These are phyloP conservation scores for Ustilago sp. DNA, from an alignment of 1,284 basidiomycete species.

Conservation along the genomic window DNA sequence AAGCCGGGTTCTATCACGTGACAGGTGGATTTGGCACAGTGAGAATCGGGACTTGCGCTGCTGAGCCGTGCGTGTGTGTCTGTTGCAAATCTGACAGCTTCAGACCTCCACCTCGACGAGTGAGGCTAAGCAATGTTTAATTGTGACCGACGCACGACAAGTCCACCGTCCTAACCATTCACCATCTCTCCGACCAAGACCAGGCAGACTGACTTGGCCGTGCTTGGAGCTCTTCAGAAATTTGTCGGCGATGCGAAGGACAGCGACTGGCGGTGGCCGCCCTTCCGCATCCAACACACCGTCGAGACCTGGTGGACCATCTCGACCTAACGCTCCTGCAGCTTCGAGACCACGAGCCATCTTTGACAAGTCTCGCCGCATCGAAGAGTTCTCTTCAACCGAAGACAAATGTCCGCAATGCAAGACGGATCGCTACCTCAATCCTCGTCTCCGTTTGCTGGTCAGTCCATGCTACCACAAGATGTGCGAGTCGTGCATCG, in stretches of 20 bases:
- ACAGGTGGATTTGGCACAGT: not conserved
- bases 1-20: conserved; percentile 9
- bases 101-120: conserved; percentile 20
- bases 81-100: not conserved
- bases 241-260: conserved; percentile 40
- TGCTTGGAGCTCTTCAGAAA: not conserved
- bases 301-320: conserved; percentile 31
- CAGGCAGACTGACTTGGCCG: not conserved
- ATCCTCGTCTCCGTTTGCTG: conserved; percentile 90
- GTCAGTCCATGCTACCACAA: conserved; percentile 98
- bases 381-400: conserved; percentile 60
- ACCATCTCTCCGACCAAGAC: not conserved
- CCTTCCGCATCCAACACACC: conserved; percentile 19
- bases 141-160: conserved; percentile 5
- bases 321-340: conserved; percentile 32
- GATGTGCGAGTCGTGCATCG: conserved; percentile 85
- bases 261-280: conserved; percentile 23
- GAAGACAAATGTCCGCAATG: conserved; percentile 94
- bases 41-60: conserved; percentile 5
- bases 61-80: not conserved
- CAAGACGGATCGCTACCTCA: conserved; percentile 94
- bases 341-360: conserved; percentile 42
- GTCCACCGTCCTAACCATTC: not conserved
- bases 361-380: conserved; percentile 57
- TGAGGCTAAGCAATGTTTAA: conserved; percentile 14